A percentile compares a stretch with the other conserved stretches of the same genome.
These are phyloP conservation scores for Citrus inodora DNA, from an alignment of 345 rosid genomes.

Conservation along the genomic window DNA sequence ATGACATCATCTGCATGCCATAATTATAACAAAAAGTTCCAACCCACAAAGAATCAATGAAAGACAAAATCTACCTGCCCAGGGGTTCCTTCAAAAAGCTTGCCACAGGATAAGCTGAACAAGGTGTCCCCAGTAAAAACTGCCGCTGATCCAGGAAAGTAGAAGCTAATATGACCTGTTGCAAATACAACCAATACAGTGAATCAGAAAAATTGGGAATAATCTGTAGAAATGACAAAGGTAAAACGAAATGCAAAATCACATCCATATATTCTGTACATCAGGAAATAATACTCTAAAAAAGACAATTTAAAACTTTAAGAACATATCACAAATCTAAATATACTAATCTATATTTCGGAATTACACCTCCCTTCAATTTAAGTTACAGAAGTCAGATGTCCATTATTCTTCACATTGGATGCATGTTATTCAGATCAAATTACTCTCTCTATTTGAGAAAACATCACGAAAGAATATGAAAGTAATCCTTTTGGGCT, in stretches of 20 bases:
- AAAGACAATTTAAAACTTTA: background rate
- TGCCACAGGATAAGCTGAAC: conserved; percentile 97
- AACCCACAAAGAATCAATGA: background rate
- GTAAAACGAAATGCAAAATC: background rate
- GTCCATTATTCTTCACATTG: background rate
- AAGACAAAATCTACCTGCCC: conserved; percentile 55
- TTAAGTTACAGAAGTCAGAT: background rate
- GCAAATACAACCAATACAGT: background rate
- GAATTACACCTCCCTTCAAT: background rate
- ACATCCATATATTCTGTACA: background rate
- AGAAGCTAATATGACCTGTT: conserved; percentile 92
- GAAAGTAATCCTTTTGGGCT: background rate
- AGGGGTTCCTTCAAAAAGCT: conserved; percentile 87
- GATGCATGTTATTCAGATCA: no score
- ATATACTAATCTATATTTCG: background rate
- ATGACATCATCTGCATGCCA: background rate
- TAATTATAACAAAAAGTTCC: background rate
- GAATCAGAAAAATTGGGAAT: conserved; percentile 5
- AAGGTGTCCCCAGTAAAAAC: conserved; percentile 91
- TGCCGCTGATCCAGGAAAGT: conserved; percentile 84
- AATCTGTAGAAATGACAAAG: background rate
- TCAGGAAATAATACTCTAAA: background rate
- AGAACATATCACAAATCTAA: no score
- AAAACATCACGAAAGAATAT: background rate
- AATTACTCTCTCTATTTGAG: background rate